A percentile compares a stretch with the other conserved stretches of the same genome.
Evolutionary conservation across 306 rosid genomes (phyloP).

Genomic region (Boehmeria nivea): DNA sequence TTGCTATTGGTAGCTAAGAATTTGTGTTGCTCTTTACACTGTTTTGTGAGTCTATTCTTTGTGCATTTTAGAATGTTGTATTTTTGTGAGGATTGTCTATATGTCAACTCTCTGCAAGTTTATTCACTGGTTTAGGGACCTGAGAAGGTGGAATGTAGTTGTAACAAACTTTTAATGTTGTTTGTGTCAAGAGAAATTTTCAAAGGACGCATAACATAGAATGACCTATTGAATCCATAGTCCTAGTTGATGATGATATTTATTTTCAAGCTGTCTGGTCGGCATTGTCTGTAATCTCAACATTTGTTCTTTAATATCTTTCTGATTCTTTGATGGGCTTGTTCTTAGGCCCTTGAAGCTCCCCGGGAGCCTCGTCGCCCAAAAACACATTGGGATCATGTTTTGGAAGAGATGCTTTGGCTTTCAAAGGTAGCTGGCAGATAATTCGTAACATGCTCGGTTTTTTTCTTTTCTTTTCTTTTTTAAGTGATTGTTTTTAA

Average conservation of each 20-base stretch:
- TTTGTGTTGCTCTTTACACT: neutral
- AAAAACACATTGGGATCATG: conserved; percentile 99
- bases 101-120: neutral
- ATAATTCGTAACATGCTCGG: no score
- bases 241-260: no score
- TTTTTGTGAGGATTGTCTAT: neutral
- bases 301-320: conserved; percentile 25
- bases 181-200: no score
- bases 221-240: no score
- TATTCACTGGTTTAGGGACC: neutral
- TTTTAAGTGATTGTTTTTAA: neutral
- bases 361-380: conserved; percentile 79
- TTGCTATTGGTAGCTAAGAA: neutral
- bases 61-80: neutral
- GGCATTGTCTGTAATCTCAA: conserved; percentile 3
- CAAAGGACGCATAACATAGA: no score
- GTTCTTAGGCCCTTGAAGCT: conserved; percentile 80
- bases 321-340: conserved; percentile 16
- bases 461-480: neutral
- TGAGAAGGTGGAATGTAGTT: neutral
- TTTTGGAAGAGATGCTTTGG: conserved; percentile 98
- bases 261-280: no score
- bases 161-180: neutral
- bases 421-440: conserved; percentile 66
- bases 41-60: neutral